phyloP scores from a whole-genome alignment of 2,329 filamentous ascomycete genomes.

The Sarocladium strictum region DNA sequence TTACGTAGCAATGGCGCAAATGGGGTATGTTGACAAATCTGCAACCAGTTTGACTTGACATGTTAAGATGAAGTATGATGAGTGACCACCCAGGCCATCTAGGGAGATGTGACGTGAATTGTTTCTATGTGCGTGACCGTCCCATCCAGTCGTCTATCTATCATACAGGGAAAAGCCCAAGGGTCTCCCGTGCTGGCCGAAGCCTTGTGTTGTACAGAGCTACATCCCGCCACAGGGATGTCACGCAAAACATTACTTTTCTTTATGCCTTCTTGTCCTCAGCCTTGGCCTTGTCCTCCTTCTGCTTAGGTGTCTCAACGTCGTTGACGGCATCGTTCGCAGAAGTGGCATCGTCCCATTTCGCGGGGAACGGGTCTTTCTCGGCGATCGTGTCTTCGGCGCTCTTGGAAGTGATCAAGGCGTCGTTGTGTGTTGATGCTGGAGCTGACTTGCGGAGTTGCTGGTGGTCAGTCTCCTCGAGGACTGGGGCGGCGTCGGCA shows the following conservation, averaged over 20 bases:
- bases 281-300: constrained; percentile 9
- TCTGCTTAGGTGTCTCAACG: constrained; percentile 13
- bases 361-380: constrained; percentile 10
- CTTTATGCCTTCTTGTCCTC: constrained; percentile 14
- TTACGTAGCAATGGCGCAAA: background rate
- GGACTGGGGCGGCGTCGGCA: background rate
- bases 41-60: background rate
- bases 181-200: background rate
- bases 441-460: background rate
- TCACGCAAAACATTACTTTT: background rate
- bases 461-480: constrained; percentile 4
- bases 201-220: background rate
- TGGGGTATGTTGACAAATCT: background rate
- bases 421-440: background rate
- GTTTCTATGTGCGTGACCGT: constrained; percentile 6
- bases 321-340: constrained; percentile 19
- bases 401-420: constrained; percentile 10
- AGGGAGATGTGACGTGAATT: constrained; percentile 9
- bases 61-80: too few species aligned
- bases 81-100: too few species aligned
- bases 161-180: background rate
- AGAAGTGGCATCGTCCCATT: constrained; percentile 23
- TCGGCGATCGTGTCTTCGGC: background rate
- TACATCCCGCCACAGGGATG: background rate
- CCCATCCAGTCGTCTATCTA: constrained; percentile 9